Evolutionary conservation across 1,284 basidiomycete genomes (phyloP), one percentile per base, ranked within the genome.

Genomic region (Tylopilus sp.): DNA sequence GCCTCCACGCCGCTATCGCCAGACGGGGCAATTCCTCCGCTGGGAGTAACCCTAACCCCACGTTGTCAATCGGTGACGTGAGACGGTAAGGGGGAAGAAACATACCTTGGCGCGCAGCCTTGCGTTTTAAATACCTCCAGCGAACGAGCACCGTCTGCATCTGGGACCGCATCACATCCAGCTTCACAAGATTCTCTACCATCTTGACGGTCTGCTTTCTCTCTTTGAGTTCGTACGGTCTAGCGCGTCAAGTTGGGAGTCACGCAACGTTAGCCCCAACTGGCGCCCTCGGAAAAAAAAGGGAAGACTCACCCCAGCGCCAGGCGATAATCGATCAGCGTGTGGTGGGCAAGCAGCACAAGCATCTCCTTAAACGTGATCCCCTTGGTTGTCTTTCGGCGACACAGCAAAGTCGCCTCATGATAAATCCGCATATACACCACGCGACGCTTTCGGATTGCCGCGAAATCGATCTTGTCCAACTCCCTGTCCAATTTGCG

Each of bases 1-100:
- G 83, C 34, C 75, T 70, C 1, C 78, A 77, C 6, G 6, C 33
- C n/a, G 30, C 13, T 2, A 70, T 79, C 26, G 30, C 13, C 30
- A 8, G n/a, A n/a, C 9, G 5, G 3, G 81, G 76, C 48, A 77
- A 5, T 7, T 34, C 33, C 6, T 18, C 13, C 15, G 6, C n/a
- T n/a, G n/a, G 8, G 6, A 10, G 33, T 11, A 16, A 81, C 46
- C 79, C 82, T 81, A 12, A 16, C 3, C 21, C n/a, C 13, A n/a
- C 18, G 15, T 21, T 19, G 13, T 41, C 3, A 38, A 28, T 40
- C 3, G 1, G 21, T 34, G 31, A 33, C n/a, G 31, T 34, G 18
- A 19, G 12, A 35, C 3, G 6, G n/a, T n/a, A 35, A 19, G 15
- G 18, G 34, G 13, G 34, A n/a, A n/a, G 18, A 3, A 34, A 35